A percentile compares a stretch with the other conserved stretches of the same genome.
phyloP scores from a whole-genome alignment of 164 flowering plant species.

The Saururus chinensis region DNA sequence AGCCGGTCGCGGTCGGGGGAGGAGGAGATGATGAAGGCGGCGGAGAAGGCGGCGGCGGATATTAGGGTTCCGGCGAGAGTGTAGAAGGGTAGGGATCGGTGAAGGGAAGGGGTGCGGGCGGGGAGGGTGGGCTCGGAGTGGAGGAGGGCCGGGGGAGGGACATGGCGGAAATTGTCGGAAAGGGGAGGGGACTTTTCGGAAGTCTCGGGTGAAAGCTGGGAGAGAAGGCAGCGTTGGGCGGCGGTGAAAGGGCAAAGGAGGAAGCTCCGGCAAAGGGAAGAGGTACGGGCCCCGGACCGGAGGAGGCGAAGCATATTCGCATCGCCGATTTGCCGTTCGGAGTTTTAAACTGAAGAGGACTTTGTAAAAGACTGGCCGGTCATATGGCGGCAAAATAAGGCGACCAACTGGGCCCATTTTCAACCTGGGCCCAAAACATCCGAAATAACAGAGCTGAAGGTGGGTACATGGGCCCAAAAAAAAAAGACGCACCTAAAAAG shows the following conservation, averaged over 20 bases:
- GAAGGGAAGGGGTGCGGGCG: slow-evolving; percentile 14
- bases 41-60: slow-evolving; percentile 24
- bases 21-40: slow-evolving; percentile 7
- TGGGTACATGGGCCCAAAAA: too few species aligned
- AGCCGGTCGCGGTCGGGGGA: slow-evolving; percentile 1
- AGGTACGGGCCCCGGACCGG: not conserved
- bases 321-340: not conserved
- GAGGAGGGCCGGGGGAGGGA: slow-evolving; percentile 17
- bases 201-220: slow-evolving; percentile 7
- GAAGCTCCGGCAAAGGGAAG: not conserved
- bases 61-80: slow-evolving; percentile 42
- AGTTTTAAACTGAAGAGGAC: too few species aligned
- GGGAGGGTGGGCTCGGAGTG: slow-evolving; percentile 13
- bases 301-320: not conserved
- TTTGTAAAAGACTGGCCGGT: too few species aligned
- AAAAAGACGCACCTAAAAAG: too few species aligned
- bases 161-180: slow-evolving; percentile 8
- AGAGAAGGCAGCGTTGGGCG: slow-evolving; percentile 1
- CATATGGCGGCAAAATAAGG: too few species aligned
- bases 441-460: too few species aligned
- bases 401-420: too few species aligned
- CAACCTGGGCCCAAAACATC: too few species aligned
- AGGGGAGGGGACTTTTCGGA: slow-evolving; percentile 5
- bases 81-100: slow-evolving; percentile 13
- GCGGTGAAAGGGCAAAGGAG: not conserved